Percentiles rank a stretch among this genome's conserved stretches.
These are phyloP conservation scores for Sporobolomyces phaffii DNA, from an alignment of 768 basidiomycete species.

Conservation along the genomic window DNA sequence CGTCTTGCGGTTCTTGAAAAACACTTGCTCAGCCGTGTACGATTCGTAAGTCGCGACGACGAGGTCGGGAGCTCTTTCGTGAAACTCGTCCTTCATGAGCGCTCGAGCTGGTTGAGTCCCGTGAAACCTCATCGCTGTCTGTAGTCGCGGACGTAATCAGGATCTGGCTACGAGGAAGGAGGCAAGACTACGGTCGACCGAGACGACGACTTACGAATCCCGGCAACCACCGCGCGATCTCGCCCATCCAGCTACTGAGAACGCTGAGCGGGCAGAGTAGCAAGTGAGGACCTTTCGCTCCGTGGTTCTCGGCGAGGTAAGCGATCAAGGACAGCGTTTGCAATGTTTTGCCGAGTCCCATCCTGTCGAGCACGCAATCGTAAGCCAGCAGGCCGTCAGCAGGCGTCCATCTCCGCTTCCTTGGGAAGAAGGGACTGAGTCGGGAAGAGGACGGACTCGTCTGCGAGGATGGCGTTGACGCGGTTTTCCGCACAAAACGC, in stretches of 20 bases:
- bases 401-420: too few species aligned
- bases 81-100: slow-evolving; percentile 54
- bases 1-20: slow-evolving; percentile 56
- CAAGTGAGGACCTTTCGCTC: slow-evolving; percentile 59
- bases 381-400: too few species aligned
- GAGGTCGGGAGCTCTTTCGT: slow-evolving; percentile 48
- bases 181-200: too few species aligned
- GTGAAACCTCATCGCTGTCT: slow-evolving; percentile 57
- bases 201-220: slow-evolving; percentile 13
- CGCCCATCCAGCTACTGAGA: slow-evolving; percentile 56
- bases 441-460: slow-evolving; percentile 52
- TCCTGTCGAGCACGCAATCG: slow-evolving; percentile 46
- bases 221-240: slow-evolving; percentile 49
- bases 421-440: too few species aligned
- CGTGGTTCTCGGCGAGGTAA: slow-evolving; percentile 57
- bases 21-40: slow-evolving; percentile 56
- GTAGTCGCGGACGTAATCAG: slow-evolving; percentile 54
- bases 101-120: slow-evolving; percentile 56
- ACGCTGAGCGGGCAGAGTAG: slow-evolving; percentile 69
- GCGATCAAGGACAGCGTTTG: slow-evolving; percentile 63
- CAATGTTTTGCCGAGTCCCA: slow-evolving; percentile 63
- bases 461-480: slow-evolving; percentile 67
- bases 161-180: too few species aligned
- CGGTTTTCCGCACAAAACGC: slow-evolving; percentile 65
- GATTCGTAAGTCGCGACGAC: slow-evolving; percentile 66